phyloP scores from a whole-genome alignment of 2,329 filamentous ascomycete genomes.

The Helotiales sp. region DNA sequence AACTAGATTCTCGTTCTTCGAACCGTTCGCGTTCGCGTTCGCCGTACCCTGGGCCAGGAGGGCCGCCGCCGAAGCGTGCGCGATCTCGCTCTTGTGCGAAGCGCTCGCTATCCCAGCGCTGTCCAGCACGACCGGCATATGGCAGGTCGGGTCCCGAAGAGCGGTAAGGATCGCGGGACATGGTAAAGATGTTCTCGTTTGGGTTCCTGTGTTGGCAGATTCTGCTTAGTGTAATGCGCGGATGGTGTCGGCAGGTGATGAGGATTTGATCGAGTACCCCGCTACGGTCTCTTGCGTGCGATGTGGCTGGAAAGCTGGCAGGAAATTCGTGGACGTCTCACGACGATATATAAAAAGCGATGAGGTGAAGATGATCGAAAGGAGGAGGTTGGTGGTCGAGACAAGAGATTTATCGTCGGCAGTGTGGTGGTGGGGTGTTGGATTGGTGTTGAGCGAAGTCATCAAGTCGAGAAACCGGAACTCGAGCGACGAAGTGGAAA shows the following conservation, averaged over 20 bases:
- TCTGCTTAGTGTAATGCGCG: neutral
- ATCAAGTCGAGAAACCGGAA: slow-evolving; percentile 23
- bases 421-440: slow-evolving; percentile 12
- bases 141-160: slow-evolving; percentile 44
- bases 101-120: slow-evolving; percentile 62
- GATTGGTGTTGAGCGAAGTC: slow-evolving; percentile 23
- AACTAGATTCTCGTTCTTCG: slow-evolving; percentile 57
- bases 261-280: slow-evolving; percentile 15
- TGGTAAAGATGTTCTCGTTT: slow-evolving; percentile 18
- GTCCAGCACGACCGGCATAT: slow-evolving; percentile 40
- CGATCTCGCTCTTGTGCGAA: slow-evolving; percentile 53
- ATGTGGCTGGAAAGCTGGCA: neutral
- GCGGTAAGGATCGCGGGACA: slow-evolving; percentile 44
- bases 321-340: neutral
- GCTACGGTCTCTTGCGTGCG: slow-evolving; percentile 2
- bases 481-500: slow-evolving; percentile 21
- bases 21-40: slow-evolving; percentile 50
- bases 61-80: slow-evolving; percentile 45
- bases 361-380: slow-evolving; percentile 17
- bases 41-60: slow-evolving; percentile 16
- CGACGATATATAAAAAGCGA: slow-evolving; percentile 2
- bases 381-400: slow-evolving; percentile 26
- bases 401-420: slow-evolving; percentile 29
- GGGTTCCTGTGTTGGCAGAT: neutral
- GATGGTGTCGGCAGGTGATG: neutral